A percentile compares a stretch with the other conserved stretches of the same genome.
phyloP scores from a whole-genome alignment of 768 basidiomycete genomes.

The Boletus patriciae region DNA sequence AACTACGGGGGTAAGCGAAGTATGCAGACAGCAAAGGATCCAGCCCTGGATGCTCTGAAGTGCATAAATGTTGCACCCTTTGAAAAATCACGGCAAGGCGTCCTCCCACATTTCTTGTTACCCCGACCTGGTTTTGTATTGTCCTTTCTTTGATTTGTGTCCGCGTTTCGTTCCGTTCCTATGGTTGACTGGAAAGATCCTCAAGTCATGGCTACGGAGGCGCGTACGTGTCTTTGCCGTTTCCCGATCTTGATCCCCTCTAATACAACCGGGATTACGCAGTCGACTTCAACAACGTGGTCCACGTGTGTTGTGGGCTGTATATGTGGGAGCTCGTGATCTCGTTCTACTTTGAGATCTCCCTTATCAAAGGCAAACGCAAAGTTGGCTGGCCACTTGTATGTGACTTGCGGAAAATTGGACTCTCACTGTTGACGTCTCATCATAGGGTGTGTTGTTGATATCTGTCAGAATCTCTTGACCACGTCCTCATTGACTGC shows the following conservation, averaged over 20 bases:
- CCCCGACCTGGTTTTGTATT: constrained; percentile 9
- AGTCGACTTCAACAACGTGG: constrained; percentile 61
- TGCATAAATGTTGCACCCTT: constrained; percentile 18
- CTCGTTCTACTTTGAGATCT: constrained; percentile 68
- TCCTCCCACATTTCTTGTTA: constrained; percentile 4
- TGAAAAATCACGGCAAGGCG: constrained; percentile 5
- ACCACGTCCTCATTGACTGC: constrained; percentile 6
- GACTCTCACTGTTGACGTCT: constrained; percentile 3
- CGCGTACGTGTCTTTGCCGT: constrained; percentile 18
- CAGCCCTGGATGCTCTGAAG: constrained; percentile 26
- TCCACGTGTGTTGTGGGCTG: constrained; percentile 63
- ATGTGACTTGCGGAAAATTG: constrained; percentile 27
- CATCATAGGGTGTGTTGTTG: constrained; percentile 15
- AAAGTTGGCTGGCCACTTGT: constrained; percentile 71
- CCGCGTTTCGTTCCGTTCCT: constrained; percentile 13
- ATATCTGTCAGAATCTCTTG: not conserved
- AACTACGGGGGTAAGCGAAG: no score
- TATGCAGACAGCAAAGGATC: constrained; percentile 7
- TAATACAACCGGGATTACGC: constrained; percentile 2
- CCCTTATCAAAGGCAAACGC: constrained; percentile 55
- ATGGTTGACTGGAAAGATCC: constrained; percentile 31
- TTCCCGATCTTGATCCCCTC: not conserved
- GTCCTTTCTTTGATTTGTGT: constrained; percentile 8
- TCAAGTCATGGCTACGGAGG: constrained; percentile 20
- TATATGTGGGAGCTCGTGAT: constrained; percentile 67